A percentile compares a stretch with the other conserved stretches of the same genome.
Evolutionary conservation across 768 basidiomycete species (phyloP).

Genomic region (Tricholoma bakamatsutake): DNA sequence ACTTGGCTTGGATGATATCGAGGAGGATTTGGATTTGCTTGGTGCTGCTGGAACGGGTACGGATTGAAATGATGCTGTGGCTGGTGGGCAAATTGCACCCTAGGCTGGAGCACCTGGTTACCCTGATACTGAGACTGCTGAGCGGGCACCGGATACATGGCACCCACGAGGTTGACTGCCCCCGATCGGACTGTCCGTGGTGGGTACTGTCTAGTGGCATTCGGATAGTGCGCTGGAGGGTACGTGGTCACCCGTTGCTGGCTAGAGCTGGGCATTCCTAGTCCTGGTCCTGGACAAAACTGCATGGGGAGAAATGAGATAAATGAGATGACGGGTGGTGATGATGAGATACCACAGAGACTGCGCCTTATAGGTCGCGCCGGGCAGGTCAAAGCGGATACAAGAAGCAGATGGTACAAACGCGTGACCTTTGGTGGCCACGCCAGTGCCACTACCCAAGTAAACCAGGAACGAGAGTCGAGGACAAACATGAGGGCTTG

Average conservation of each 20-base stretch:
- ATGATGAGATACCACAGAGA: background rate
- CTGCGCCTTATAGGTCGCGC: background rate
- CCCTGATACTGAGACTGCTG: background rate
- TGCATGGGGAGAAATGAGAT: background rate
- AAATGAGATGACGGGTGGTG: background rate
- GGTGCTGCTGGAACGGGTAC: background rate
- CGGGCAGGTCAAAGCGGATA: background rate
- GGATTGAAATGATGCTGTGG: background rate
- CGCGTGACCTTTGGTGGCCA: background rate
- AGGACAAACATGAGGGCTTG: background rate
- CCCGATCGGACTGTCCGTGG: background rate
- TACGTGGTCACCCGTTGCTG: background rate
- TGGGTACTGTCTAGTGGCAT: background rate
- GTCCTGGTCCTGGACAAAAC: background rate
- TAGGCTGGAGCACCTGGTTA: background rate
- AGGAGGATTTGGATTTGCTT: background rate
- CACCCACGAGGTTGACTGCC: background rate
- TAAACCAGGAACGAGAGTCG: background rate
- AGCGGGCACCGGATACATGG: background rate
- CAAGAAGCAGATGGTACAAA: background rate
- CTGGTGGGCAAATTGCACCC: background rate
- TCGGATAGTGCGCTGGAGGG: background rate
- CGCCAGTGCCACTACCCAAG: background rate
- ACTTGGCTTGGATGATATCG: background rate
- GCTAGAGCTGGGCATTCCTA: background rate